Conservation (phyloP, 192 early-diverging fungal genomes). For the Dispira parvispora region DNA sequence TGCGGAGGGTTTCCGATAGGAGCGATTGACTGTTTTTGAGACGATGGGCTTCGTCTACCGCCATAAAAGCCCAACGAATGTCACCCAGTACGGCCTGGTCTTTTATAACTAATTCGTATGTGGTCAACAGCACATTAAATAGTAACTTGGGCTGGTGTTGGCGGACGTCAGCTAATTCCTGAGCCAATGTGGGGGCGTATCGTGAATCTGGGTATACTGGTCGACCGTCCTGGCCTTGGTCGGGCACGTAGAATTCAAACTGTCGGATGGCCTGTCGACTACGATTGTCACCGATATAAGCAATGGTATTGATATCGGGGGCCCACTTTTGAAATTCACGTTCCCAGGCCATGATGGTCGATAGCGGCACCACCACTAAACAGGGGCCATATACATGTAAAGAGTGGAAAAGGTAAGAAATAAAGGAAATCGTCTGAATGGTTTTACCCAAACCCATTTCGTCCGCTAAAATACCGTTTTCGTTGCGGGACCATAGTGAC, state of each 20-base stretch:
- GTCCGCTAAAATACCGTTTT: conserved; percentile 95
- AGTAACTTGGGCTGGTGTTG: conserved; percentile 34
- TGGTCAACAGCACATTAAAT: conserved; percentile 89
- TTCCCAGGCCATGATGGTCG: conserved; percentile 90
- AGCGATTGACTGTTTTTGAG: conserved; percentile 91
- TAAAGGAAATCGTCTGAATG: conserved; percentile 87
- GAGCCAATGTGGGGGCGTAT: background rate
- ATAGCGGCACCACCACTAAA: conserved; percentile 90
- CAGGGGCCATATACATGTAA: conserved; percentile 81
- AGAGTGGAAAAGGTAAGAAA: conserved; percentile 75
- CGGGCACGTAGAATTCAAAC: conserved; percentile 70
- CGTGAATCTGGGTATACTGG: conserved; percentile 8
- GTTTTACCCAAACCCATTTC: conserved; percentile 97
- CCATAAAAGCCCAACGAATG: conserved; percentile 86
- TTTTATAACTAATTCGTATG: conserved; percentile 88
- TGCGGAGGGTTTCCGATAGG: conserved; percentile 78
- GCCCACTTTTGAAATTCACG: conserved; percentile 93
- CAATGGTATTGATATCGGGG: conserved; percentile 79
- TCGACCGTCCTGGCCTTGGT: conserved; percentile 12
- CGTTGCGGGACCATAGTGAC: conserved; percentile 80
- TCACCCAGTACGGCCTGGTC: conserved; percentile 63
- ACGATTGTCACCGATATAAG: conserved; percentile 72
- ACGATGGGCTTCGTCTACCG: conserved; percentile 96
- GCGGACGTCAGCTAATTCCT: conserved; percentile 2
- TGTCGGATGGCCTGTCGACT: conserved; percentile 82